phyloP scores from a whole-genome alignment of 1,139 yeast genomes.

The Sugiyamaella paludigena region DNA sequence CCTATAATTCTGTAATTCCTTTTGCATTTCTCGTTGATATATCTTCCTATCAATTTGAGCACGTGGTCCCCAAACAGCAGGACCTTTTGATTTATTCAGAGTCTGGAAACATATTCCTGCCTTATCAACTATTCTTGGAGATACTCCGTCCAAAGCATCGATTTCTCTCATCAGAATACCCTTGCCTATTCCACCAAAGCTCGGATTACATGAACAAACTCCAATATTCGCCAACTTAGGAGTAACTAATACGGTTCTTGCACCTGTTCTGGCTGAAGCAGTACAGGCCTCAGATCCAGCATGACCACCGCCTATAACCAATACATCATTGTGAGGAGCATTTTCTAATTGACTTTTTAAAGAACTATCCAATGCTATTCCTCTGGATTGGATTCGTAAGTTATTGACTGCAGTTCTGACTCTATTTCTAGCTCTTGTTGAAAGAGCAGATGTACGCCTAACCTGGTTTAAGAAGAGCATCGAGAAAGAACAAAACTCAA shows the following conservation, averaged over 20 bases:
- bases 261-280: conserved; percentile 84
- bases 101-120: conserved; percentile 94
- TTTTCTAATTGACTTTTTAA: conserved; percentile 13
- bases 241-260: conserved; percentile 69
- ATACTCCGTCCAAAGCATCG: conserved; percentile 94
- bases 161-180: conserved; percentile 90
- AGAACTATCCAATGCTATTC: conserved; percentile 11
- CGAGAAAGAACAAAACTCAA: too few species aligned
- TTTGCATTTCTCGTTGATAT: conserved; percentile 79
- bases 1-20: conserved; percentile 52
- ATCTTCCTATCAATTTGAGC: conserved; percentile 91
- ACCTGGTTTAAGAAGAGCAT: too few species aligned
- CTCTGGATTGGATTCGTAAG: not conserved
- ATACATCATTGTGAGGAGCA: conserved; percentile 52
- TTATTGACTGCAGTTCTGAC: too few species aligned
- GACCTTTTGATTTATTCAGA: conserved; percentile 83
- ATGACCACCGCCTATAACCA: conserved; percentile 97
- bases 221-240: conserved; percentile 78
- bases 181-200: conserved; percentile 98
- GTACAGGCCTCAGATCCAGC: conserved; percentile 99
- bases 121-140: conserved; percentile 76
- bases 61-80: conserved; percentile 98
- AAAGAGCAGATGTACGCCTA: too few species aligned
- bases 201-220: conserved; percentile 95
- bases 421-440: too few species aligned